Evolutionary conservation across 2,329 filamentous ascomycete species (phyloP), one percentile per base, ranked within the genome.

Genomic region (Aspergillus jensenii): DNA sequence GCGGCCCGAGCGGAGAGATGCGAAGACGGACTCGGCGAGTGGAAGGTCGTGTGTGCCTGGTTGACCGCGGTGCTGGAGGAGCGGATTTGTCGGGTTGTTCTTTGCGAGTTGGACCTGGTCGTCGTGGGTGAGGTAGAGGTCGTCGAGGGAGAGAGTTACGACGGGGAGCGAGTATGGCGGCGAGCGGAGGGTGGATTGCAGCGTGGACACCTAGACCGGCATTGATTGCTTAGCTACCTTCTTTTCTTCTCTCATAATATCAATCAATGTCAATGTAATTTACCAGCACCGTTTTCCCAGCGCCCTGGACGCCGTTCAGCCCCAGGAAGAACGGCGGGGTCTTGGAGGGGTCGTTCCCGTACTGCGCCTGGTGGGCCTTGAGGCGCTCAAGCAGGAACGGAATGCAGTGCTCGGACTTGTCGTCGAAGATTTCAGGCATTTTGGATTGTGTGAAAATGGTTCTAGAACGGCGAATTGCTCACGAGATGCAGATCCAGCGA

Each of bases 281-380:
- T 72, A 85, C 92, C 67, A 96, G 83, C 12, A 93, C 96, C 3
- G 93, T 96, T 79, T 98, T 97, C 65, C 93, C 93, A 39, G 90
- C 89, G 60, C 93, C 93, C 77, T 97, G 93, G 27, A 96, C 86
- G 60, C 93, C 93, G 67, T 96, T 96, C 67, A 98, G 83, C 47
- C 92, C 93, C 62, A 97, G 82, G 72, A 96, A 86, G 74, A 96
- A 90, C 27, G 92, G 91, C 19, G 82, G 83, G 65, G 69, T 65
- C 54, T 56, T 55, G 21, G 64, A 62, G 52, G 78, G 70, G 55
- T 68, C 67, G 58, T 70, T 70, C 40, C 66, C 67, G 62, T 76
- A 70, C 60, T 75, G 76, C 17, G 72, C 67, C 60, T 77, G 78
- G 70, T 88, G 83, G 37, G 72, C 62, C 58, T 79, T 71, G 56